Evolutionary conservation across 2,329 filamentous ascomycete species (phyloP).

Genomic region (Graphilbum ipis-grandicollis): DNA sequence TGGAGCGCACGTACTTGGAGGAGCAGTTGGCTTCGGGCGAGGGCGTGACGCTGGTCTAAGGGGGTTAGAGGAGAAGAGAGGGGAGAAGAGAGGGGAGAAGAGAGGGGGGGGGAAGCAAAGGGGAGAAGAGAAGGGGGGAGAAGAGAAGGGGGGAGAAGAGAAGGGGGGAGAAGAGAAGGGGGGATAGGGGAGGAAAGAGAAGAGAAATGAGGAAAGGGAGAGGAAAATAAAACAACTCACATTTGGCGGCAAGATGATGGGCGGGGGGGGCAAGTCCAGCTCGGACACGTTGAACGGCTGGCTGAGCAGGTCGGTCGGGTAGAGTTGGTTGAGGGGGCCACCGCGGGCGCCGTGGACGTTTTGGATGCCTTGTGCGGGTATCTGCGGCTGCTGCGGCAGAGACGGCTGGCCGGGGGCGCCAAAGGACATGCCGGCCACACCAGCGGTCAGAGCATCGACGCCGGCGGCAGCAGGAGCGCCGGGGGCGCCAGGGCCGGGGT

Average conservation of each 20-base stretch:
- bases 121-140: neutral
- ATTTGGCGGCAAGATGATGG: conserved; percentile 79
- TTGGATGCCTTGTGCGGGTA: conserved; percentile 31
- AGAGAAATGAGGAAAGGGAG: neutral
- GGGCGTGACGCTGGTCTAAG: conserved; percentile 70
- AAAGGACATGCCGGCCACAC: conserved; percentile 75
- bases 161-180: neutral
- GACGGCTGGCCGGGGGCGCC: conserved; percentile 41
- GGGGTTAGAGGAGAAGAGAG: conserved; percentile 2
- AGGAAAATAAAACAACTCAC: conserved; percentile 34
- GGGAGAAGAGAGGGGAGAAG: neutral
- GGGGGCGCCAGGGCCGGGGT: conserved; percentile 30
- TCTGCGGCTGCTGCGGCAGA: conserved; percentile 21
- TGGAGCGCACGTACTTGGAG: conserved; percentile 87
- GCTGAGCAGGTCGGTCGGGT: conserved; percentile 77
- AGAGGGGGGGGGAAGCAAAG: neutral
- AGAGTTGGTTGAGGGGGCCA: conserved; percentile 65
- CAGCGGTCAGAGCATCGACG: conserved; percentile 60
- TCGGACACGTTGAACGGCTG: conserved; percentile 91
- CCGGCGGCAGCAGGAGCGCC: conserved; percentile 20
- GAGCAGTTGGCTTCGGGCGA: conserved; percentile 85
- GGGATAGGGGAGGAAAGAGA: neutral
- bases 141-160: conserved; percentile 10
- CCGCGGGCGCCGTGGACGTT: conserved; percentile 18
- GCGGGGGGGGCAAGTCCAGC: conserved; percentile 77